Conservation (phyloP, 495 filamentous ascomycete genomes). For the Talaromyces nanjingensis region DNA sequence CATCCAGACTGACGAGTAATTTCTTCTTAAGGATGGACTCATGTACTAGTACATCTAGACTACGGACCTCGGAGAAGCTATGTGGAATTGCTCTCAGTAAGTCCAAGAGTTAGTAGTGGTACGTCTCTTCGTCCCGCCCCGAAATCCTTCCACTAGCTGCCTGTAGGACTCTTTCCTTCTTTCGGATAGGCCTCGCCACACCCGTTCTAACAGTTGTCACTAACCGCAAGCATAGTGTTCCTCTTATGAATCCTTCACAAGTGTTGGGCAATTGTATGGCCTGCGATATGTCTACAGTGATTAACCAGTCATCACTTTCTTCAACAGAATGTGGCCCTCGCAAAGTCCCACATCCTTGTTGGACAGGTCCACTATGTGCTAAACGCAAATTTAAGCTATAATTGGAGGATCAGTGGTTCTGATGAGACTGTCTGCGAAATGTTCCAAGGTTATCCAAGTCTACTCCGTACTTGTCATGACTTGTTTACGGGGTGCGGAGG, state of each 20-base stretch:
- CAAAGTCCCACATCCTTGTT: neutral
- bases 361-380: neutral
- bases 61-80: neutral
- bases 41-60: neutral
- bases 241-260: neutral
- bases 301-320: neutral
- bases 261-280: neutral
- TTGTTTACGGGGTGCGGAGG: neutral
- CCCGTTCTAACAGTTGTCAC: neutral
- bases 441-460: neutral
- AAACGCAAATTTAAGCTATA: neutral
- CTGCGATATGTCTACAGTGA: neutral
- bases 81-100: neutral
- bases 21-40: neutral
- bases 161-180: neutral
- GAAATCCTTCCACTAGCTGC: neutral
- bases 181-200: neutral
- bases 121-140: neutral
- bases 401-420: neutral
- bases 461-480: neutral
- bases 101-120: neutral
- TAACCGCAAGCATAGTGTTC: neutral
- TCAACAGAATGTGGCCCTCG: neutral
- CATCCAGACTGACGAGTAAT: neutral
- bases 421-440: neutral